phyloP scores from a whole-genome alignment of 148 eudicot genomes.

The Rhododendron molle region DNA sequence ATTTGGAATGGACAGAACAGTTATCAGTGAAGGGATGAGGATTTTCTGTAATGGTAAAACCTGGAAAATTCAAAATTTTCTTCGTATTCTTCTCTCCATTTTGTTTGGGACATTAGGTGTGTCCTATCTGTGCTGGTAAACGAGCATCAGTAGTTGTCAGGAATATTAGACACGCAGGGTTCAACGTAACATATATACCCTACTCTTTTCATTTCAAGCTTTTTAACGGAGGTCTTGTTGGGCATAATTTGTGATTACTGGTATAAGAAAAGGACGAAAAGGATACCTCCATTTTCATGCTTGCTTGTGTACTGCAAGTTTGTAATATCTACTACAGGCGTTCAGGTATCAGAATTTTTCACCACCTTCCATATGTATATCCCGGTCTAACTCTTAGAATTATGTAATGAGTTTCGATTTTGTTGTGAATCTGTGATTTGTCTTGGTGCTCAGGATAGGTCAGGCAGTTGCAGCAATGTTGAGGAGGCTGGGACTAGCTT shows the following conservation, averaged over 20 bases:
- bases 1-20: background rate
- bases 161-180: background rate
- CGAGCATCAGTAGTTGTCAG: background rate
- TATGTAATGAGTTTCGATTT: background rate
- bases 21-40: background rate
- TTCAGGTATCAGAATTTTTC: background rate
- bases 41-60: background rate
- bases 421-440: constrained; percentile 8
- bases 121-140: background rate
- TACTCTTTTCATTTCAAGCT: background rate
- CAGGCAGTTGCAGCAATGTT: constrained; percentile 76
- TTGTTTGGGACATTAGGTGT: background rate
- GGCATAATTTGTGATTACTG: background rate
- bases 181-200: background rate
- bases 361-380: background rate
- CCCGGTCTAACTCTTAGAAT: too few species aligned
- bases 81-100: background rate
- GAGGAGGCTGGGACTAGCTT: constrained; percentile 69
- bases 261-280: background rate
- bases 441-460: constrained; percentile 56
- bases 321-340: background rate
- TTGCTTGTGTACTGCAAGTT: background rate
- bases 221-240: background rate
- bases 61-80: background rate
- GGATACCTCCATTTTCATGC: background rate